These are phyloP conservation scores for Echium plantagineum DNA, from an alignment of 257 asterid genomes.

Conservation along the genomic window DNA sequence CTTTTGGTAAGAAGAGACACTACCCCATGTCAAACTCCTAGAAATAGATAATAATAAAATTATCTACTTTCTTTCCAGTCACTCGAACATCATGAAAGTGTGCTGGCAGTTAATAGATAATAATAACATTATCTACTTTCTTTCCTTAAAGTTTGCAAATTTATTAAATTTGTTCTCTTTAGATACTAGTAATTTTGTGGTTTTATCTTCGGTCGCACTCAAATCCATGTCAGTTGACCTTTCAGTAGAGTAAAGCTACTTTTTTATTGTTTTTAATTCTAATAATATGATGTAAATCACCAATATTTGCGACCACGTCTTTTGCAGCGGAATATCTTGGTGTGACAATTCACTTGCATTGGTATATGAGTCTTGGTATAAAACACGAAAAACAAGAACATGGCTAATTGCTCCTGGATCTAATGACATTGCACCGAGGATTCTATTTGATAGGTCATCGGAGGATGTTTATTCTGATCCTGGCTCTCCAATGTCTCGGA, in stretches of 20 bases:
- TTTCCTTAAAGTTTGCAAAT: background rate
- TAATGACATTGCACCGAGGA: slow-evolving; percentile 47
- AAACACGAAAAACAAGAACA: slow-evolving; percentile 61
- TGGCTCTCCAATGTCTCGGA: slow-evolving; percentile 89
- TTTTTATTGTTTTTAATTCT: no score
- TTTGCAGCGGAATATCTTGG: slow-evolving; percentile 84
- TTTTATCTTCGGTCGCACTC: background rate
- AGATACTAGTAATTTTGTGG: background rate
- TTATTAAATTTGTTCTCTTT: background rate
- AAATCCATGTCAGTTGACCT: background rate
- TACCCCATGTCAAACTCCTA: background rate
- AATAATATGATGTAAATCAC: background rate
- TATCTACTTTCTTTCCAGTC: no score
- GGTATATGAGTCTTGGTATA: slow-evolving; percentile 95
- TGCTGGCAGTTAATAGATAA: no score
- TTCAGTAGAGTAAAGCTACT: background rate
- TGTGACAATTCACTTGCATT: slow-evolving; percentile 87
- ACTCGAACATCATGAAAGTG: no score
- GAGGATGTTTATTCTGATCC: slow-evolving; percentile 99
- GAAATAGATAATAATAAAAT: no score
- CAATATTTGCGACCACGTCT: slow-evolving; percentile 12
- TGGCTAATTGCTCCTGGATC: slow-evolving; percentile 81
- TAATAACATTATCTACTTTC: no score
- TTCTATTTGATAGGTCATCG: slow-evolving; percentile 92
- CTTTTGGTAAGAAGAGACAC: background rate